phyloP scores from a whole-genome alignment of 108 stramenopile genomes.

The Nitzschia sp. region DNA sequence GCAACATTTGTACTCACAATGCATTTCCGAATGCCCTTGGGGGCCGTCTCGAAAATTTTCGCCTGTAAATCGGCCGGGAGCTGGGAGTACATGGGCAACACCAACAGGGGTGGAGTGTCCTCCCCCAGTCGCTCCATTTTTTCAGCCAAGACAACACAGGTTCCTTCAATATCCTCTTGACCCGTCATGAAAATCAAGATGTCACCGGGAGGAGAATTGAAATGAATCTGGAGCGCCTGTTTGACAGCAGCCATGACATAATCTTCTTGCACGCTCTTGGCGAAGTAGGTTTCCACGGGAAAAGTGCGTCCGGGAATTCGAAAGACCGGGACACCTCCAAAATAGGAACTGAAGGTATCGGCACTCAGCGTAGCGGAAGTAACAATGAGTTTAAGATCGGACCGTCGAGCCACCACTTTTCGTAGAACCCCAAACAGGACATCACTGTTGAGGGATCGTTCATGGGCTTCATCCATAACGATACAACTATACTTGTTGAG shows the following conservation, averaged over 20 bases:
- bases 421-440: constrained; percentile 96
- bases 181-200: constrained; percentile 99
- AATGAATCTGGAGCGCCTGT: constrained; percentile 96
- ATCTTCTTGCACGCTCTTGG: constrained; percentile 92
- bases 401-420: constrained; percentile 88
- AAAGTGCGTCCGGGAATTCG: constrained; percentile 95
- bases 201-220: constrained; percentile 95
- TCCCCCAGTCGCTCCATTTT: constrained; percentile 85
- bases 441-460: constrained; percentile 94
- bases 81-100: constrained; percentile 98
- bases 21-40: constrained; percentile 91
- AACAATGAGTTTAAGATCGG: constrained; percentile 96
- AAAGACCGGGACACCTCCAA: constrained; percentile 97
- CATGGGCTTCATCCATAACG: constrained; percentile 99
- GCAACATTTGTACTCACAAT: constrained; percentile 99
- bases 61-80: constrained; percentile 98
- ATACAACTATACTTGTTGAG: constrained; percentile 89
- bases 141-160: constrained; percentile 91
- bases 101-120: constrained; percentile 86
- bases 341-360: constrained; percentile 92
- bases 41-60: constrained; percentile 95
- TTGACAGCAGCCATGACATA: constrained; percentile 99
- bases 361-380: constrained; percentile 97
- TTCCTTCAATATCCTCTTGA: constrained; percentile 99
- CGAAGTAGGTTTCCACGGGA: constrained; percentile 90